These are phyloP conservation scores for Aspergillus unguis DNA, from an alignment of 2,329 filamentous ascomycete genomes.

Conservation along the genomic window DNA sequence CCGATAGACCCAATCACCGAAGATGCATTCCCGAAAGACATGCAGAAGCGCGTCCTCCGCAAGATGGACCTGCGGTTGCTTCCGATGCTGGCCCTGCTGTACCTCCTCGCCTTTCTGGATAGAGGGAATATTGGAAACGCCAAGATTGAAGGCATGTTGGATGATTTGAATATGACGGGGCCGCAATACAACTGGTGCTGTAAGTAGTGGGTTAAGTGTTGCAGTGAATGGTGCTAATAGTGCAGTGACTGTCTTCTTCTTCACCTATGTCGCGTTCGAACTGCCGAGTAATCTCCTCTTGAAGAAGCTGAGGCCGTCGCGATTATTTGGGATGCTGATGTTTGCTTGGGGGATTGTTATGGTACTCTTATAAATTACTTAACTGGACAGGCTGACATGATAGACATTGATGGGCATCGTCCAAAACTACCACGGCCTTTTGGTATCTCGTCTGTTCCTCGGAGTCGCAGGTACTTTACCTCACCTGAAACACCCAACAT, in stretches of 20 bases:
- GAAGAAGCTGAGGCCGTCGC: slow-evolving; percentile 28
- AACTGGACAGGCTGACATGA: neutral
- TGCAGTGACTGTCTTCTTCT: slow-evolving; percentile 31
- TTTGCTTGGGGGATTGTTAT: slow-evolving; percentile 48
- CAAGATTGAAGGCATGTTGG: slow-evolving; percentile 30
- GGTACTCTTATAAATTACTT: slow-evolving; percentile 12
- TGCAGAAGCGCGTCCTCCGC: slow-evolving; percentile 13
- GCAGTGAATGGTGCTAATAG: no score
- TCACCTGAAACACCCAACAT: no score
- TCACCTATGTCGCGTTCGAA: slow-evolving; percentile 23
- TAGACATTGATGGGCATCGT: slow-evolving; percentile 50
- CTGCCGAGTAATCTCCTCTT: slow-evolving; percentile 24
- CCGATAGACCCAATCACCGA: no score
- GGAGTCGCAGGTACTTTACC: slow-evolving; percentile 29
- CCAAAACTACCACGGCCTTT: slow-evolving; percentile 46
- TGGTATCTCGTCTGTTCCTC: slow-evolving; percentile 47
- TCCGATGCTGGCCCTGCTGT: slow-evolving; percentile 27
- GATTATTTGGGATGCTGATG: slow-evolving; percentile 31
- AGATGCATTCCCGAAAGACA: neutral
- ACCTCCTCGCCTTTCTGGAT: slow-evolving; percentile 33
- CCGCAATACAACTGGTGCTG: slow-evolving; percentile 32
- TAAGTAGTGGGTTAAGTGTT: slow-evolving; percentile 11
- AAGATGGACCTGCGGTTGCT: slow-evolving; percentile 29
- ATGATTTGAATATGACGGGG: slow-evolving; percentile 29
- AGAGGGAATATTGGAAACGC: slow-evolving; percentile 37